Evolutionary conservation across 768 basidiomycete genomes (phyloP).

Genomic region (Mycena leptocephala): DNA sequence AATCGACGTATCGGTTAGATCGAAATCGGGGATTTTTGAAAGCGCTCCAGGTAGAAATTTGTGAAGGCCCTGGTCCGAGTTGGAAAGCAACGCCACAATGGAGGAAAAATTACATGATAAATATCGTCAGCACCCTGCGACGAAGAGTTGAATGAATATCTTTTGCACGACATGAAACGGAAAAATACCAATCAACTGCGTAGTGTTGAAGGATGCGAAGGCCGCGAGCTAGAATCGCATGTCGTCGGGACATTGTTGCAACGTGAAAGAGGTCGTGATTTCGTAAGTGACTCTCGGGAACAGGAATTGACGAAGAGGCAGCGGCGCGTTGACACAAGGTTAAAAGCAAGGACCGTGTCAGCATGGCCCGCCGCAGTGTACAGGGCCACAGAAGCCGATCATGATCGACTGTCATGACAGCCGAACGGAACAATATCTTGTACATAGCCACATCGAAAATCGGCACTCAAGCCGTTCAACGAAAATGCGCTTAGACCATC

Average conservation of each 20-base stretch:
- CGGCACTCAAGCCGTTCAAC: no score
- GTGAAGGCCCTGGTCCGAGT: constrained; percentile 32
- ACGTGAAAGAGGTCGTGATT: constrained; percentile 18
- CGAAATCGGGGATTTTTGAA: constrained; percentile 42
- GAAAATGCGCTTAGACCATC: no score
- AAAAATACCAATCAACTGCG: constrained; percentile 35
- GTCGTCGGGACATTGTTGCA: constrained; percentile 21
- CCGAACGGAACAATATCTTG: no score
- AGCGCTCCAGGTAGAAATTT: constrained; percentile 41
- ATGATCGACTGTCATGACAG: no score
- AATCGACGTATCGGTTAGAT: constrained; percentile 41
- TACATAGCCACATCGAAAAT: no score
- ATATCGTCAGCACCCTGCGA: constrained; percentile 9
- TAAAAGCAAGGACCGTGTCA: not conserved
- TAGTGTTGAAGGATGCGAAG: constrained; percentile 36
- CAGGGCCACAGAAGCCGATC: not conserved
- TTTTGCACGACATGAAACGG: not conserved
- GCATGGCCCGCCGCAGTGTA: no score
- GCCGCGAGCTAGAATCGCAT: constrained; percentile 13
- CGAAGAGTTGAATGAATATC: not conserved
- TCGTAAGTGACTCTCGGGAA: not conserved
- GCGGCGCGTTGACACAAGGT: not conserved
- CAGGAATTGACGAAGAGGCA: not conserved
- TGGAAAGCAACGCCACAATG: no score
- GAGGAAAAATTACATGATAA: constrained; percentile 10